Evolutionary conservation across 176 grass and related monocot genomes (phyloP), one percentile per base, ranked within the genome.

Genomic region (Oryza rufipogon): DNA sequence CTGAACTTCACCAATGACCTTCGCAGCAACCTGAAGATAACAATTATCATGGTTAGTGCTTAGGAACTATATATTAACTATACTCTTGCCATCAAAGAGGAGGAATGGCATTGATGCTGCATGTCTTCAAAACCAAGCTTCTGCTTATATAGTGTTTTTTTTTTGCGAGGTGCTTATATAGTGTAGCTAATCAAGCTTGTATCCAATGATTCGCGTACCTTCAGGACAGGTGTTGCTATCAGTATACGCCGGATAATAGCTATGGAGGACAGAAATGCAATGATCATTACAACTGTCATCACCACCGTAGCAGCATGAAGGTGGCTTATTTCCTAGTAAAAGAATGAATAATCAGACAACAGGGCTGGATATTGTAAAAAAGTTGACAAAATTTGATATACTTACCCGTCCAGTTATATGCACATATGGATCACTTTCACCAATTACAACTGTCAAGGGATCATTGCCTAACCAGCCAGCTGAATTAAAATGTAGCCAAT

Each of bases 381-480:
- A 5, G 67, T 14, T 33, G 41, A 65, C 30, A 80, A 22, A 10
- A 15, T 1, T 69, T 20, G 80, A 84, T 4, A 23, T 76, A 71
- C 85, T 79, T 86, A 98, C 96, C 80, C 92, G 81, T 71, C 96
- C 93, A 49, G 80, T 91, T 39, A 96, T 94, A 98, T 93, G 84
- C 75, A 93, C 91, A 74, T 98, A 98, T 44, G 96, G 92, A 79
- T 95, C 96, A 70, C 77, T 91, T 84, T 68, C 80, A 82, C 96
- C 96, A 26, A 98, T 98, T 20, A 98, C 92, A 86, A 98, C 96
- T 20, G 89, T 91, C 66, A 95, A 81, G 75, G 92, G 85, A 90
- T 98, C 96, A 74, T 89, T 88, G 22, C 92, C 96, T 81, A 98
- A 93, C 96, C 96, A 98, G 19, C 96, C 96, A 90, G 96, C 96